Evolutionary conservation across 2,329 filamentous ascomycete species (phyloP).

Genomic region (Alternaria sp.): DNA sequence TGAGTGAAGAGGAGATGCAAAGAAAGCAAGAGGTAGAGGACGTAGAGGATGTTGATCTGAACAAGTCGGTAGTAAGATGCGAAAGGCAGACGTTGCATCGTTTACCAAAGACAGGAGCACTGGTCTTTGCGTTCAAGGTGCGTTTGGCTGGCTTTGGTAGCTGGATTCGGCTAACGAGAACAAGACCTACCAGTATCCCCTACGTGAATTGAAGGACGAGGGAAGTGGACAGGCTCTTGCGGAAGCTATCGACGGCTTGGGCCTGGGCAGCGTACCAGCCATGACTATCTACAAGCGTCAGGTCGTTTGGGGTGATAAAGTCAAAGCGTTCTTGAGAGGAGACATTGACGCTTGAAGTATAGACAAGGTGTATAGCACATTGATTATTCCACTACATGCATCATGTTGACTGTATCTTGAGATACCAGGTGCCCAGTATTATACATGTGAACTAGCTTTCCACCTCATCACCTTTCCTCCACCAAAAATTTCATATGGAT

Average conservation of each 20-base stretch:
- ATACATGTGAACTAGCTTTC: background rate
- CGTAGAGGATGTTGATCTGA: slow-evolving; percentile 48
- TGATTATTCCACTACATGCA: background rate
- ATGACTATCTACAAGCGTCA: slow-evolving; percentile 67
- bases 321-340: slow-evolving; percentile 57
- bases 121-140: slow-evolving; percentile 66
- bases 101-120: slow-evolving; percentile 59
- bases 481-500: background rate
- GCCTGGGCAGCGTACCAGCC: slow-evolving; percentile 61
- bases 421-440: background rate
- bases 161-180: background rate
- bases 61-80: slow-evolving; percentile 57
- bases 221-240: slow-evolving; percentile 62
- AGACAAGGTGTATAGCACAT: background rate
- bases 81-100: slow-evolving; percentile 69
- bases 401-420: background rate
- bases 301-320: slow-evolving; percentile 63
- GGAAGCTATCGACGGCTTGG: slow-evolving; percentile 65
- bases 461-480: background rate
- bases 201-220: slow-evolving; percentile 63
- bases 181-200: slow-evolving; percentile 64
- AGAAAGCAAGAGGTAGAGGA: slow-evolving; percentile 29
- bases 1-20: slow-evolving; percentile 45
- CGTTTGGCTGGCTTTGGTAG: background rate
- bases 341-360: slow-evolving; percentile 22